Percentiles rank a stretch among this genome's conserved stretches.
phyloP scores from a whole-genome alignment of 257 asterid genomes.

The Lycium barbarum region DNA sequence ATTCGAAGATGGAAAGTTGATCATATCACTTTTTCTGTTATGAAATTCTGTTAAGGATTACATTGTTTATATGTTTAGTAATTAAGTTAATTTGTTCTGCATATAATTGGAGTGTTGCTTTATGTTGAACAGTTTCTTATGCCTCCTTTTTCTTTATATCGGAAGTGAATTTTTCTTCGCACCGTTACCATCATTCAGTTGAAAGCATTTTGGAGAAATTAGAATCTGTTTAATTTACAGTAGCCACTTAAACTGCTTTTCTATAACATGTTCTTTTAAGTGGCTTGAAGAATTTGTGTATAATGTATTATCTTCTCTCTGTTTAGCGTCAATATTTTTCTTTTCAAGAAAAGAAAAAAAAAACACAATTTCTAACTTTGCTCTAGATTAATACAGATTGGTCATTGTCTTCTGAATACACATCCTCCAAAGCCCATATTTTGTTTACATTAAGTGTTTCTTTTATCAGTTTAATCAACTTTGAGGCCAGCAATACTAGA shows the following conservation, averaged over 20 bases:
- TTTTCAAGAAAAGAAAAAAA: neutral
- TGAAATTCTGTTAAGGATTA: neutral
- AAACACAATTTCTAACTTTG: neutral
- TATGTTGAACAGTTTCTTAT: neutral
- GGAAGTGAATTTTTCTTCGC: neutral
- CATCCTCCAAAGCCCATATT: neutral
- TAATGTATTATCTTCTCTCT: neutral
- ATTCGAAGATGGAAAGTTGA: conserved; percentile 14
- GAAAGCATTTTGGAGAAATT: neutral
- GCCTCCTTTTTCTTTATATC: conserved; percentile 24
- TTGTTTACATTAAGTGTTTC: neutral
- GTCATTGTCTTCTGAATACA: neutral
- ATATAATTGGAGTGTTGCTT: conserved; percentile 12
- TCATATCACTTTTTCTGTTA: neutral
- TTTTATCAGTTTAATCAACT: neutral
- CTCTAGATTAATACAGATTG: neutral
- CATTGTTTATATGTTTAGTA: neutral
- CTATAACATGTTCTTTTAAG: neutral
- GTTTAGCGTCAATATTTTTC: neutral
- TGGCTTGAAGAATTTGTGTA: neutral
- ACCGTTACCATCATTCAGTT: neutral
- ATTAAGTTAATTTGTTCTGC: neutral
- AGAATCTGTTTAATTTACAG: neutral
- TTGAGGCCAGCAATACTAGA: neutral
- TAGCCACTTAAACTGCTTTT: neutral